Evolutionary conservation across 129 eudicot species (phyloP).

Genomic region (Chrysanthemum lavandulifolium): DNA sequence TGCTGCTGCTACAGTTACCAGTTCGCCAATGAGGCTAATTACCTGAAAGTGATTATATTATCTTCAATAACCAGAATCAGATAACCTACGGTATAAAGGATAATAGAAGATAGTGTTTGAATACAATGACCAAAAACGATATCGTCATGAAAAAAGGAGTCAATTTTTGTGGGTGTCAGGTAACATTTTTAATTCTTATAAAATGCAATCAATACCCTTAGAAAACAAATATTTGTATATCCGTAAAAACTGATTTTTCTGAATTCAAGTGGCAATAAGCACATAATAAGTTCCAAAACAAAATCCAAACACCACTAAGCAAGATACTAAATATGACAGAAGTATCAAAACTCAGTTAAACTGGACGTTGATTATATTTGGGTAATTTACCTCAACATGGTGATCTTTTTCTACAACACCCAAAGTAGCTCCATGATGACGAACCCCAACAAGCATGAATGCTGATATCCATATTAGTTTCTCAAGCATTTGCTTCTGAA

Average conservation of each 20-base stretch:
- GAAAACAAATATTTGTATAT: too few relatives aligned
- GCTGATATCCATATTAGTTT: conserved; percentile 97
- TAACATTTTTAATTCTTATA: too few relatives aligned
- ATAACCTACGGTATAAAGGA: too few relatives aligned
- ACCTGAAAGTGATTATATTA: conserved; percentile 44
- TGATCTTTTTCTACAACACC: conserved; percentile 86
- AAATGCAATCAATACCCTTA: too few relatives aligned
- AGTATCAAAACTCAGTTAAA: neutral
- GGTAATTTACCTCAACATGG: conserved; percentile 58
- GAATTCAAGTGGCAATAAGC: too few relatives aligned
- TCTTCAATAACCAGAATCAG: too few relatives aligned
- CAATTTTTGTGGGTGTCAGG: too few relatives aligned
- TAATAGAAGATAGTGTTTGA: too few relatives aligned
- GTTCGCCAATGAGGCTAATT: conserved; percentile 72
- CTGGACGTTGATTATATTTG: neutral
- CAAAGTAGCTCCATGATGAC: conserved; percentile 91
- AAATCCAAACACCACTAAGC: neutral
- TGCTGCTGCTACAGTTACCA: conserved; percentile 75
- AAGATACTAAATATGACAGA: neutral
- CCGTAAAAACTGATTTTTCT: too few relatives aligned
- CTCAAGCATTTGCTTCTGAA: conserved; percentile 91
- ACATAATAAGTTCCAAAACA: too few relatives aligned
- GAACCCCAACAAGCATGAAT: conserved; percentile 97
- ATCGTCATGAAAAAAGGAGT: too few relatives aligned
- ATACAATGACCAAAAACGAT: too few relatives aligned